Base-by-base conservation (phyloP, 163 green algal species). In the Scenedesmus sp. region DNA sequence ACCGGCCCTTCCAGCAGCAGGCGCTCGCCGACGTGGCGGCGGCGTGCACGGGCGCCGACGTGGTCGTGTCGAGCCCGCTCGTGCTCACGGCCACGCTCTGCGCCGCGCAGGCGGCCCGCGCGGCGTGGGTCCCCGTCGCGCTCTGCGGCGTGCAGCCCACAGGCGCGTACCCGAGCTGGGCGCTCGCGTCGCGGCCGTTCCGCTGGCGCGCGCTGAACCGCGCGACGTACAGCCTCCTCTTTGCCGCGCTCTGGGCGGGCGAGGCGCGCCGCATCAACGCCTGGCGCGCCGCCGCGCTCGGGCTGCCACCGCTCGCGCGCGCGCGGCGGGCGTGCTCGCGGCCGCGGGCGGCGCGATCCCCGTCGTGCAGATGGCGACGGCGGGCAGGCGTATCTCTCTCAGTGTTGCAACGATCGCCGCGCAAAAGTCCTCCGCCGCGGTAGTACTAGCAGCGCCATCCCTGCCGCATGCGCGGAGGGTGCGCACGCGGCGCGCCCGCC, bases 61-160 rank as follows among this genome's bases (percentile, higher is more conserved):
- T 78, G 15, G 22, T 78, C 24, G 4, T 78, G n/a, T 58, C 54
- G n/a, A 54, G n/a, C 1, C 54, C 54, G 1, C 70, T 78, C 29
- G 48, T 9, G 26, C 39, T 78, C n/a, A 78, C 70, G 6, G 34
- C 70, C 31, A 78, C 33, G 24, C 44, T 78, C 33, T 70, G 36
- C 48, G 39, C 45, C 24, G 70, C 70, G 20, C 22, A 78, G 54
- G 45, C 58, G 70, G 39, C 69, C 20, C 6, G 39, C 1, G 53
- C 69, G 53, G 53, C 70, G 14, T 78, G 70, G 70, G 70, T 78
- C 53, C 54, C 70, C 11, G 70, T 78, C 28, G 47, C 7, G 14
- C 54, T 78, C 48, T 53, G 70, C 14, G 53, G 53, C 26, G 70
- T 78, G 17, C 67, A 69, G 70, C 70, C 70, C n/a, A 78, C 70